Conservation (phyloP, 75 land plant species). For the Cryptomeria japonica region DNA sequence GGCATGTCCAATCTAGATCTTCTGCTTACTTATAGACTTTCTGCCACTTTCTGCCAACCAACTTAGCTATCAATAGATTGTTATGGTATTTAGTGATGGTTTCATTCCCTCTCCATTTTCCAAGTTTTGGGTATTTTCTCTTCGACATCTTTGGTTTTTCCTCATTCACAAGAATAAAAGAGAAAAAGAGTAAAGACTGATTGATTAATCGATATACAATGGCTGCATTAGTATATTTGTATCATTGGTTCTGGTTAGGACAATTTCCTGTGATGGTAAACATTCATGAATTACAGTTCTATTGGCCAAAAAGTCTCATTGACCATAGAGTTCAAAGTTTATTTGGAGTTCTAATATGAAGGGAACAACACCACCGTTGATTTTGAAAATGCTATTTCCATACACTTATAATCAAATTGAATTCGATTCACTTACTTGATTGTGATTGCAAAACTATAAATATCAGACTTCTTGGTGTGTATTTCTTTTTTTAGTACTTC, state of each 20-base stretch:
- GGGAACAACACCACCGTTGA: not conserved
- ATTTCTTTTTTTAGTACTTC: conserved; percentile 81
- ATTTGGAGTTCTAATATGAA: not conserved
- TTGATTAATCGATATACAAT: not conserved
- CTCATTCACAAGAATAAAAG: not conserved
- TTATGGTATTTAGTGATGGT: too few species aligned
- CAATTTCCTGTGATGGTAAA: not conserved
- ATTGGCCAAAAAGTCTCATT: not conserved
- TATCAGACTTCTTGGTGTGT: conserved; percentile 92
- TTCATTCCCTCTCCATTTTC: not conserved
- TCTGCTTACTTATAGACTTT: too few species aligned
- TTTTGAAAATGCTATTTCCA: not conserved
- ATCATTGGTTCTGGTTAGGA: not conserved
- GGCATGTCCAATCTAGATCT: not conserved
- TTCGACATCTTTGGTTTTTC: not conserved
- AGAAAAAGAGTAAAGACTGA: not conserved
- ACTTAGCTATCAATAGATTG: too few species aligned
- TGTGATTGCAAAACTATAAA: conserved; percentile 80
- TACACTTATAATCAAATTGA: not conserved
- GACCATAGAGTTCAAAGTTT: not conserved
- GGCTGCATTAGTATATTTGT: not conserved
- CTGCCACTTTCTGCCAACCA: too few species aligned
- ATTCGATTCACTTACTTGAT: conserved; percentile 70
- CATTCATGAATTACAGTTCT: not conserved
- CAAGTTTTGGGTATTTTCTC: not conserved